Evolutionary conservation across 768 basidiomycete genomes (phyloP).

Genomic region (Pleurotus cornucopiae): DNA sequence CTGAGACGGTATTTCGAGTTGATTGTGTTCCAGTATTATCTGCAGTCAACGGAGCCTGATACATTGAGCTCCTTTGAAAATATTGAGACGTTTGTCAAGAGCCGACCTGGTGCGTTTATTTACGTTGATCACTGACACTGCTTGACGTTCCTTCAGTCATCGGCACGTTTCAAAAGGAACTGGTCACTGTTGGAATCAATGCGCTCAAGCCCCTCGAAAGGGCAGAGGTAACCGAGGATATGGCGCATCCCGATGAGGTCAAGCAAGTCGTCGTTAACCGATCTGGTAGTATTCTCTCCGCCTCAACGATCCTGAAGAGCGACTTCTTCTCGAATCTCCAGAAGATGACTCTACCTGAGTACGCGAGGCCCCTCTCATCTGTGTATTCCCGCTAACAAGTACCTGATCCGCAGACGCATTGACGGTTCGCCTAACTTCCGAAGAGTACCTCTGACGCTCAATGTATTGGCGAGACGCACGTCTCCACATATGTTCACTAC

Average conservation of each 20-base stretch:
- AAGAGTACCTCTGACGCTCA: constrained; percentile 63
- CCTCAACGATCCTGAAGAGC: constrained; percentile 91
- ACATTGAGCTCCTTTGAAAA: constrained; percentile 70
- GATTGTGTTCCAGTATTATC: constrained; percentile 86
- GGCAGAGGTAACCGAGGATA: constrained; percentile 57
- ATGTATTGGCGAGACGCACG: constrained; percentile 21
- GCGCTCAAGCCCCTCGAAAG: constrained; percentile 81
- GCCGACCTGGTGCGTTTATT: constrained; percentile 64
- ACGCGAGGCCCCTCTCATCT: not conserved
- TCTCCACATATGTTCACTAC: constrained; percentile 25
- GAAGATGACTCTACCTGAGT: constrained; percentile 97
- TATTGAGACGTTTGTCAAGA: constrained; percentile 80
- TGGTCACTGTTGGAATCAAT: constrained; percentile 71
- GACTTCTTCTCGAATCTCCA: constrained; percentile 93
- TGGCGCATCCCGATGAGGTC: constrained; percentile 89
- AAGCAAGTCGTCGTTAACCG: constrained; percentile 81
- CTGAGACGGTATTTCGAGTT: constrained; percentile 83
- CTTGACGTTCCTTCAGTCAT: constrained; percentile 53
- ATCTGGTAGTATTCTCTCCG: constrained; percentile 81
- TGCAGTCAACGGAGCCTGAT: constrained; percentile 78
- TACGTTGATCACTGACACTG: not conserved
- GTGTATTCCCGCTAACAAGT: not conserved
- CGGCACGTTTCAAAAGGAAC: constrained; percentile 91
- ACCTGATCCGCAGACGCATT: constrained; percentile 49
- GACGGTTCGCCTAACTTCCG: constrained; percentile 96